phyloP scores from a whole-genome alignment of 441 rosid species.

The Geranium incanum region DNA sequence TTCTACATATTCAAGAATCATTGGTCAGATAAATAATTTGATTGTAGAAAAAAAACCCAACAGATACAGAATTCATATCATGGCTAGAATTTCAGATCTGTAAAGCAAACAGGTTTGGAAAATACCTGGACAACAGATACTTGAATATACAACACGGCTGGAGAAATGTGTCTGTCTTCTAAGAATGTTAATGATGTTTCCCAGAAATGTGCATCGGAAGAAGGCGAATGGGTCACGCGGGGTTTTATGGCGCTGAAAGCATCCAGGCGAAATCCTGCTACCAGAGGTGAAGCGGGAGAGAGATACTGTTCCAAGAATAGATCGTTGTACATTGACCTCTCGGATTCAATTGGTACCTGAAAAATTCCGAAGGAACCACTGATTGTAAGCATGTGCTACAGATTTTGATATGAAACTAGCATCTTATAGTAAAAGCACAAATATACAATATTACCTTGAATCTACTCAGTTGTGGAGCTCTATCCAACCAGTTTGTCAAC shows the following conservation, averaged over 20 bases:
- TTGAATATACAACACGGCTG: slow-evolving; percentile 66
- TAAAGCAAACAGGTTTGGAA: slow-evolving; percentile 9
- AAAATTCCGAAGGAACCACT: slow-evolving; percentile 12
- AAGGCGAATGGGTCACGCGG: slow-evolving; percentile 67
- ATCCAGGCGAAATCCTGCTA: slow-evolving; percentile 78
- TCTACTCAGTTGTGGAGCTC: slow-evolving; percentile 68
- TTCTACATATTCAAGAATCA: not conserved
- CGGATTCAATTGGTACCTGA: slow-evolving; percentile 73
- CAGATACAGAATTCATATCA: not conserved
- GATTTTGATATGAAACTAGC: slow-evolving; percentile 14
- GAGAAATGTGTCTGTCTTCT: slow-evolving; percentile 70
- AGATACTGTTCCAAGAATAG: slow-evolving; percentile 64
- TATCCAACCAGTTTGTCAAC: slow-evolving; percentile 59
- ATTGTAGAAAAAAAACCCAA: not conserved
- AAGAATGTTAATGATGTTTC: slow-evolving; percentile 48
- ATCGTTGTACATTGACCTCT: slow-evolving; percentile 59
- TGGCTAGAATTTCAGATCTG: not conserved
- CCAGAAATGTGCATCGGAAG: slow-evolving; percentile 54
- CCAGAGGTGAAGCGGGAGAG: slow-evolving; percentile 65
- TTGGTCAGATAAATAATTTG: not conserved
- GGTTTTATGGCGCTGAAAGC: slow-evolving; percentile 76
- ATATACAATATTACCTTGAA: slow-evolving; percentile 58
- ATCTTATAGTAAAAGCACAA: slow-evolving; percentile 8
- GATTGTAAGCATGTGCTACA: slow-evolving; percentile 1
- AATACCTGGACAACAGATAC: slow-evolving; percentile 79